A percentile compares a stretch with the other conserved stretches of the same genome.
phyloP scores from a whole-genome alignment of 1,284 basidiomycete species.

The Coniferiporia sulphurascens region DNA sequence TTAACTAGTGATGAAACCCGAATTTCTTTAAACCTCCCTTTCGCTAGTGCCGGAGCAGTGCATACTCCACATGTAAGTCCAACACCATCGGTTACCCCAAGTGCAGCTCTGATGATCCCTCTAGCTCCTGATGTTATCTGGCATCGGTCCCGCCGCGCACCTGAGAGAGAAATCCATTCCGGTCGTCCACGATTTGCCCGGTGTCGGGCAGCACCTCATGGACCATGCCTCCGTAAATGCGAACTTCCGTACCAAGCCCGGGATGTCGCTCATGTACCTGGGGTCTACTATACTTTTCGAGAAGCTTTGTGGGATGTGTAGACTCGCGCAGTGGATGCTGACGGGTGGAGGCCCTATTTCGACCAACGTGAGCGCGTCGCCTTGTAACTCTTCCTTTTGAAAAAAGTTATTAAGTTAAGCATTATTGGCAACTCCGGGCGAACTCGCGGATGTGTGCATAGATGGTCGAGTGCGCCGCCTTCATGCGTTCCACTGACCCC shows the following conservation, averaged over 20 bases:
- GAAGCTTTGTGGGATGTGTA: constrained; percentile 32
- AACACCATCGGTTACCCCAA: neutral
- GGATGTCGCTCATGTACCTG: constrained; percentile 37
- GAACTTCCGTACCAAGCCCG: constrained; percentile 47
- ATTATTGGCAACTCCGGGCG: constrained; percentile 11
- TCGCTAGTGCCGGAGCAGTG: constrained; percentile 22
- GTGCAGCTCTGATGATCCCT: too few species aligned
- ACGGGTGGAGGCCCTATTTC: constrained; percentile 43
- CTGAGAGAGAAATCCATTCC: constrained; percentile 45
- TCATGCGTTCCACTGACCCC: constrained; percentile 28
- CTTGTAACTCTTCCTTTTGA: constrained; percentile 5
- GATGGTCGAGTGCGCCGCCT: constrained; percentile 29
- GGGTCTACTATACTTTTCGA: constrained; percentile 4
- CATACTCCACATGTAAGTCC: constrained; percentile 20
- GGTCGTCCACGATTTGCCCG: constrained; percentile 48
- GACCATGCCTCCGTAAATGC: constrained; percentile 52
- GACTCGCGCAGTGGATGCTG: constrained; percentile 39
- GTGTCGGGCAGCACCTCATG: constrained; percentile 54
- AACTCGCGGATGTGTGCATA: constrained; percentile 7
- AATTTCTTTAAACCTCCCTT: neutral
- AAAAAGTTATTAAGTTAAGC: constrained; percentile 15
- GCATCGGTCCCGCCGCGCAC: constrained; percentile 54
- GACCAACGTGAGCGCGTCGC: constrained; percentile 45
- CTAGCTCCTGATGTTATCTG: constrained; percentile 67
- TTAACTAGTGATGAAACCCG: neutral